Conservation (phyloP, 192 early-diverging fungal species). For the Ambispora gerdemannii region DNA sequence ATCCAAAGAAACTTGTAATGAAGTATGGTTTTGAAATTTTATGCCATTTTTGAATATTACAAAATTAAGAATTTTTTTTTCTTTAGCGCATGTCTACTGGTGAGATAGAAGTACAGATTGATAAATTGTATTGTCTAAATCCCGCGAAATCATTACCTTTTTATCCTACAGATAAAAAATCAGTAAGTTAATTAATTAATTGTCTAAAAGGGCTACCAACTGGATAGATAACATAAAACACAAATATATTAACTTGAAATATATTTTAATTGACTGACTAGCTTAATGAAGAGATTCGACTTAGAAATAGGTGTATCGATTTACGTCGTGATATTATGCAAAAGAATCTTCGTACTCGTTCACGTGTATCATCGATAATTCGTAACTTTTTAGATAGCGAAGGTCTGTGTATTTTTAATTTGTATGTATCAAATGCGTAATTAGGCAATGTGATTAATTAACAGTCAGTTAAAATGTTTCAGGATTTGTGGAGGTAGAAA, state of each 20-base stretch:
- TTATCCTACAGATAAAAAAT: constrained; percentile 46
- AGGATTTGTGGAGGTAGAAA: constrained; percentile 90
- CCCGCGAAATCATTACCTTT: constrained; percentile 63
- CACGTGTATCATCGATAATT: constrained; percentile 60
- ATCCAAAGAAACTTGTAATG: constrained; percentile 49
- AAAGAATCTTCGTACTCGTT: constrained; percentile 68
- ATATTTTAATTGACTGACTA: constrained; percentile 33
- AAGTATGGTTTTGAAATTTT: constrained; percentile 26
- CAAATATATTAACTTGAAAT: constrained; percentile 24
- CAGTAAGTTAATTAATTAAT: constrained; percentile 35
- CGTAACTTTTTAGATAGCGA: constrained; percentile 67
- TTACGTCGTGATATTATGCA: constrained; percentile 76
- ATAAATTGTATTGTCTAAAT: constrained; percentile 63
- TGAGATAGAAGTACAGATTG: constrained; percentile 69
- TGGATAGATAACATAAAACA: constrained; percentile 31
- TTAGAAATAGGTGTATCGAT: constrained; percentile 77
- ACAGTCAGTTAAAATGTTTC: no score
- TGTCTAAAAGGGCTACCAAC: constrained; percentile 19
- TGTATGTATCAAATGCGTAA: background rate
- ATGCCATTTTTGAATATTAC: background rate
- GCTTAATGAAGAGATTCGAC: constrained; percentile 74
- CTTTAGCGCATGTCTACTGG: constrained; percentile 46
- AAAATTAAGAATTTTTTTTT: constrained; percentile 6
- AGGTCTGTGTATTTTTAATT: constrained; percentile 36
- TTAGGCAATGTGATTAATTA: constrained; percentile 11